Percentiles rank a stretch among this genome's conserved stretches.
phyloP scores from a whole-genome alignment of 176 grass and related monocot species.

The Musa itinerans region DNA sequence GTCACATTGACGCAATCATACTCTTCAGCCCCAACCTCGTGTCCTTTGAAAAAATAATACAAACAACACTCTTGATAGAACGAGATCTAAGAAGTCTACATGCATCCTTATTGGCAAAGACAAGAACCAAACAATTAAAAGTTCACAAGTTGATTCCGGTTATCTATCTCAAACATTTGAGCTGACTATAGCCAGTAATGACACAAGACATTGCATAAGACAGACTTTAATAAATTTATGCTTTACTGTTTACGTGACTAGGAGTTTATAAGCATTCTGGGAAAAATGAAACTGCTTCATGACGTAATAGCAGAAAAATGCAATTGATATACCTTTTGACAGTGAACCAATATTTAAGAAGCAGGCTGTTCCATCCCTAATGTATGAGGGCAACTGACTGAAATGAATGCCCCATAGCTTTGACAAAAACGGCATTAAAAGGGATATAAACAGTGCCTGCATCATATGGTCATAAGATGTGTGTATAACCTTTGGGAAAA shows the following conservation, averaged over 20 bases:
- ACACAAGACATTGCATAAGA: not conserved
- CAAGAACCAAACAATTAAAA: too few relatives aligned
- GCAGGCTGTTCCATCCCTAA: constrained; percentile 84
- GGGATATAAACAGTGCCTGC: constrained; percentile 89
- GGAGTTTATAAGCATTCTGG: not conserved
- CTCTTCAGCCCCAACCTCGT: too few relatives aligned
- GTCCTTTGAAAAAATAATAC: too few relatives aligned
- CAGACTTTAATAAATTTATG: not conserved
- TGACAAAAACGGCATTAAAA: constrained; percentile 84
- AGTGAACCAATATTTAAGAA: constrained; percentile 90
- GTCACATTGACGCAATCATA: too few relatives aligned
- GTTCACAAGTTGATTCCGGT: too few relatives aligned
- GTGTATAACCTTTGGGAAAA: not conserved
- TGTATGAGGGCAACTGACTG: constrained; percentile 59
- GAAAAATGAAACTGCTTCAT: not conserved
- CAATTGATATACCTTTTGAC: constrained; percentile 27
- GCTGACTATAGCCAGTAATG: not conserved
- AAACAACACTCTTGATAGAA: too few relatives aligned
- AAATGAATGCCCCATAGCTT: constrained; percentile 97
- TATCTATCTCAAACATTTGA: not conserved
- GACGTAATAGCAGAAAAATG: not conserved
- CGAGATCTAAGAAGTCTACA: too few relatives aligned
- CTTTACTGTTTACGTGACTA: not conserved
- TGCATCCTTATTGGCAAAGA: too few relatives aligned
- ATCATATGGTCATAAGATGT: constrained; percentile 1